A percentile compares a stretch with the other conserved stretches of the same genome.
Evolutionary conservation across 768 basidiomycete species (phyloP).

Genomic region (Auricularia auricula-judae): DNA sequence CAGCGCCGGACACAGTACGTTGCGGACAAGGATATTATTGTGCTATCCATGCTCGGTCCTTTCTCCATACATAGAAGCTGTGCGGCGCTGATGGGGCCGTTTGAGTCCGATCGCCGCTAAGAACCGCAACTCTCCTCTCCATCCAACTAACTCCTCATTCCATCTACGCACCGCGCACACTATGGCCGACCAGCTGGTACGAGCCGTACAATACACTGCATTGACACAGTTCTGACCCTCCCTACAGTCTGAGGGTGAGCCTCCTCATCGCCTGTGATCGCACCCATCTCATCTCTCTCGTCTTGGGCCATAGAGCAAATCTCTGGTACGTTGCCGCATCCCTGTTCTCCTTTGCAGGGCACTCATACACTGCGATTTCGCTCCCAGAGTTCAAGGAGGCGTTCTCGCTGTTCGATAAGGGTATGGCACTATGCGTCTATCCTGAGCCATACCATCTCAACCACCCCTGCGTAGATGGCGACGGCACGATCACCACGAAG

Average conservation of each 20-base stretch:
- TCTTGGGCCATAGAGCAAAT: constrained; percentile 60
- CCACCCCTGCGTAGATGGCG: constrained; percentile 47
- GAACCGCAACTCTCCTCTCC: neutral
- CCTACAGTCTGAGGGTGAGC: constrained; percentile 47
- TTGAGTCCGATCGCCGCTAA: neutral
- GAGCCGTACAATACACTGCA: constrained; percentile 12
- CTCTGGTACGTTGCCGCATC: constrained; percentile 47
- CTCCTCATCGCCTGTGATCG: constrained; percentile 13
- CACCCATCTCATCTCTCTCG: constrained; percentile 1
- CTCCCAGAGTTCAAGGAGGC: constrained; percentile 92
- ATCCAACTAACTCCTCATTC: constrained; percentile 1
- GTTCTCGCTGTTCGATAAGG: constrained; percentile 95
- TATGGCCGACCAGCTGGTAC: constrained; percentile 47
- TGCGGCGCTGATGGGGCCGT: neutral
- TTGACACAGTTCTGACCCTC: neutral
- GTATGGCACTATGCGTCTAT: constrained; percentile 29
- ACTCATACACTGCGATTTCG: neutral
- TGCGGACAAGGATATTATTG: too few species aligned
- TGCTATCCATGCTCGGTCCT: too few species aligned
- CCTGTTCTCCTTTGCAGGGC: neutral
- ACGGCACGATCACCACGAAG: constrained; percentile 84
- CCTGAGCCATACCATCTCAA: neutral
- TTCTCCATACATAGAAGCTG: neutral
- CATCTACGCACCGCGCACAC: constrained; percentile 6
- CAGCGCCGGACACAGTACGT: too few species aligned